A percentile compares a stretch with the other conserved stretches of the same genome.
These are phyloP conservation scores for Begonia masoniana DNA, from an alignment of 306 rosid species.

Conservation along the genomic window DNA sequence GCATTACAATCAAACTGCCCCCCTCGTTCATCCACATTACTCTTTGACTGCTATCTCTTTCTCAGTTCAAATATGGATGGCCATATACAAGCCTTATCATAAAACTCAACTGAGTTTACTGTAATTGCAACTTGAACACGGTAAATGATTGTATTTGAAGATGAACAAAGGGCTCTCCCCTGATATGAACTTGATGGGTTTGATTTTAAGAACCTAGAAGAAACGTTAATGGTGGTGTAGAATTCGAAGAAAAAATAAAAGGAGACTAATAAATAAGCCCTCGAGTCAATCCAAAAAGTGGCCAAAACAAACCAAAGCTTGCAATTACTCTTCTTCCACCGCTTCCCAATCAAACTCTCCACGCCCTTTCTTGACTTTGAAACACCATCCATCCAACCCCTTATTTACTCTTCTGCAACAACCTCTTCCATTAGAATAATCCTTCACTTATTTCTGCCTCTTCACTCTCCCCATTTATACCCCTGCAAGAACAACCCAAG, in stretches of 20 bases:
- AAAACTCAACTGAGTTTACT: neutral
- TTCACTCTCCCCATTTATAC: conserved; percentile 23
- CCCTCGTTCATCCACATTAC: neutral
- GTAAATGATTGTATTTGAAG: too few relatives aligned
- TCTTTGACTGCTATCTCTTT: neutral
- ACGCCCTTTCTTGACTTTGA: conserved; percentile 48
- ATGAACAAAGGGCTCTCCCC: neutral
- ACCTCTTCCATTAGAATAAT: conserved; percentile 81
- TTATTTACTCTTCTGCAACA: conserved; percentile 68
- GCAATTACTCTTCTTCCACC: conserved; percentile 80
- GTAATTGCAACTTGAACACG: neutral
- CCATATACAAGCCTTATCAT: neutral
- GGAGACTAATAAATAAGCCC: conserved; percentile 51
- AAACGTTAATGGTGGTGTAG: neutral
- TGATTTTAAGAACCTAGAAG: conserved; percentile 4
- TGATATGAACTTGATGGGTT: neutral
- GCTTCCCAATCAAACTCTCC: conserved; percentile 53
- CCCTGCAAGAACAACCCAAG: conserved; percentile 20
- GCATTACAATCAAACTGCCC: neutral
- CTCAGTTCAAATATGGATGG: neutral
- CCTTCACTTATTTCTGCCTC: conserved; percentile 29
- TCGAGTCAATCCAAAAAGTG: conserved; percentile 90
- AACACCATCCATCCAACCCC: conserved; percentile 26
- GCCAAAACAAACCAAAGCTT: conserved; percentile 33
- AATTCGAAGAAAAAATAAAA: conserved; percentile 12